Evolutionary conservation across 2,329 filamentous ascomycete genomes (phyloP).

Genomic region (Aureobasidium pullulans): DNA sequence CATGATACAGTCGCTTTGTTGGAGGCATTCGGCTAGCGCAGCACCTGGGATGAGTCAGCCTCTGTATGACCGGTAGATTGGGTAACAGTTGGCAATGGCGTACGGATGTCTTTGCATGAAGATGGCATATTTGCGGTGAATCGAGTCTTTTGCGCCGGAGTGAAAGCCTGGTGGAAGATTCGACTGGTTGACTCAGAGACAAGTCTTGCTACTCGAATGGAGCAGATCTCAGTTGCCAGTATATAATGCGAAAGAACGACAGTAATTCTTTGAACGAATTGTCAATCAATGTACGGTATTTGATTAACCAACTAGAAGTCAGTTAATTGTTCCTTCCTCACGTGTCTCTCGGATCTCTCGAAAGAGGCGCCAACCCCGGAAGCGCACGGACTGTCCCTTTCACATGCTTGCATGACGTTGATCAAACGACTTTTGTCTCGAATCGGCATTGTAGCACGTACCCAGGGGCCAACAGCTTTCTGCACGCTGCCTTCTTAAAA

Average conservation of each 20-base stretch:
- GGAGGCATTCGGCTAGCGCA: slow-evolving; percentile 88
- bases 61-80: slow-evolving; percentile 2
- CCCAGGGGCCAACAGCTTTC: neutral
- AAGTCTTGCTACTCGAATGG: neutral
- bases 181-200: neutral
- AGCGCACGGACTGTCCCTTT: neutral
- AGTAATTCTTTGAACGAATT: neutral
- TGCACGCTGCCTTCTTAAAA: neutral
- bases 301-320: neutral
- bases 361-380: neutral
- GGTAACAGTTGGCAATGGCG: slow-evolving; percentile 27
- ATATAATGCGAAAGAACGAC: too few species aligned
- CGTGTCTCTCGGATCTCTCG: neutral
- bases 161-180: neutral
- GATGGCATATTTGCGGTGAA: slow-evolving; percentile 63
- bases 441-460: neutral
- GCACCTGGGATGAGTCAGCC: slow-evolving; percentile 52
- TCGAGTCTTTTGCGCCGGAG: neutral
- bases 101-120: slow-evolving; percentile 95
- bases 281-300: neutral
- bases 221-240: neutral
- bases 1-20: slow-evolving; percentile 95
- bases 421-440: neutral
- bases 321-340: neutral
- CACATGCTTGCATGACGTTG: slow-evolving; percentile 8